These are phyloP conservation scores for Citrus trifoliata DNA, from an alignment of 345 rosid genomes.

Conservation along the genomic window DNA sequence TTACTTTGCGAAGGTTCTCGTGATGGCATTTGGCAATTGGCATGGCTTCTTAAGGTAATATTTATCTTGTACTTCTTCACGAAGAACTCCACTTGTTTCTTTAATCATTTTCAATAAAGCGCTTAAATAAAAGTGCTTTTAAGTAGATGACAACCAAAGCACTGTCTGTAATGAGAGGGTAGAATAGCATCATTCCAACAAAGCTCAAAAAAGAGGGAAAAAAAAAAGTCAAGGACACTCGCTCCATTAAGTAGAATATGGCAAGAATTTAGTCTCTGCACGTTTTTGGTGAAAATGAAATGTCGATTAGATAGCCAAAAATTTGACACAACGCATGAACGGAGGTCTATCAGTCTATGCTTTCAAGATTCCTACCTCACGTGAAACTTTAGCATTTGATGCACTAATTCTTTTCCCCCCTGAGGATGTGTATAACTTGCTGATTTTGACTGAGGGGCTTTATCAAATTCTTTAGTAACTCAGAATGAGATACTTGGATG, in stretches of 20 bases:
- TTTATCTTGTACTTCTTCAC: not conserved
- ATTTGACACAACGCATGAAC: not conserved
- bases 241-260: not conserved
- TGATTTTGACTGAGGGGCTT: conserved; percentile 10
- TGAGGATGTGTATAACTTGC: not conserved
- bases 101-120: not conserved
- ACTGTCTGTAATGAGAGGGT: not conserved
- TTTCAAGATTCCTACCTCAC: conserved; percentile 8
- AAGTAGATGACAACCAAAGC: not conserved
- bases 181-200: not conserved
- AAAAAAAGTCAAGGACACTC: not conserved
- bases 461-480: not conserved
- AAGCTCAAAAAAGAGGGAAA: not conserved
- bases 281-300: conserved; percentile 36
- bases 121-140: not conserved
- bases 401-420: no score
- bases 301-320: conserved; percentile 28
- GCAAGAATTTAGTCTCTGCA: conserved; percentile 53
- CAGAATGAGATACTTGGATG: not conserved
- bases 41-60: not conserved
- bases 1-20: not conserved
- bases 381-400: conserved; percentile 1
- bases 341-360: not conserved
- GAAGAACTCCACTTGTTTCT: not conserved
- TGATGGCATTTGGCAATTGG: not conserved